Evolutionary conservation across 192 early-diverging fungal species (phyloP), one percentile per base, ranked within the genome.

Genomic region (Backusella australiensis): DNA sequence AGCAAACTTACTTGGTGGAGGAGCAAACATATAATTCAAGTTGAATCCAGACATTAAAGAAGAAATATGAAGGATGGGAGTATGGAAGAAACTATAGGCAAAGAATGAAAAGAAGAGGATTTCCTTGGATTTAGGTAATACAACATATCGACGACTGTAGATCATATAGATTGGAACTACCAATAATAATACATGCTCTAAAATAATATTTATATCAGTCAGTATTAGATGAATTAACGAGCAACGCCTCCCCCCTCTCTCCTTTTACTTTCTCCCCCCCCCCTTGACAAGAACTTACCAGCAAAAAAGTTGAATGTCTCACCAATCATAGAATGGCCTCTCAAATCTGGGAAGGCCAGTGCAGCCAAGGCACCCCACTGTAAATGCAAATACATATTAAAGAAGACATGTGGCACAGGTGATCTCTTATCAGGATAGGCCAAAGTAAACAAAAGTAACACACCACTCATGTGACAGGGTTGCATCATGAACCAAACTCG

Each of bases 371-470:
- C 83, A 53, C 87, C 86, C 87, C 87, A 89, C 72, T 85, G 80
- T 32, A 84, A 85, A 52, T 86, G 85, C 34, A 89, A 81, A 65
- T 89, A 89, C 67, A 89, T 77, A 44, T 89, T 89, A 56, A 89
- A 77, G 34, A 84, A 72, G 35, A 88, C 42, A 66, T 88, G 79
- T 26, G 69, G 74, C 3, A 81, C 53, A 32, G 81, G 79, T 53
- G 85, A 86, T 29, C 74, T 77, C 71, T 83, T 88, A 32, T 75
- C 15, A 52, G 81, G 81, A 52, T 83, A 85, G 4, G 74, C 53
- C 79, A 88, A 65, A 46, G 84, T 84, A 19, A 72, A 21, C 42
- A 88, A 80, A 42, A 89, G 68, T 63, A 86, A 38, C 69, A 89
- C 74, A 12, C 81, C 83, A 32, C 83, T 86, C 85, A 89, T 83